These are phyloP conservation scores for Ciborinia camelliae DNA, from an alignment of 2,329 filamentous ascomycete species.

Conservation along the genomic window DNA sequence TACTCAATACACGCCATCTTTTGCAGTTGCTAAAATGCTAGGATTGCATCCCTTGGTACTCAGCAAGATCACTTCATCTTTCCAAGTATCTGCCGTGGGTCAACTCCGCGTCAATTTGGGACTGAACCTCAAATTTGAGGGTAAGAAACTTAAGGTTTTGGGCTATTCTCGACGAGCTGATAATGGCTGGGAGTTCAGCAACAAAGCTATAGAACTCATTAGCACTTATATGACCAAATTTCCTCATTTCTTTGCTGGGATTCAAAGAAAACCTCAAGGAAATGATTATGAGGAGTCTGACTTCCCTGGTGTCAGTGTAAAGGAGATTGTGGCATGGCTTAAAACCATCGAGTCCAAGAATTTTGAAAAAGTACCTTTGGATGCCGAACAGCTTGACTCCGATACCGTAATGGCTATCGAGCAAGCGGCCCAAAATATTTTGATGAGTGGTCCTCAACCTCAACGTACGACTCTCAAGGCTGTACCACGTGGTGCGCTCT, in stretches of 20 bases:
- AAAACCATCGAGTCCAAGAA: slow-evolving; percentile 88
- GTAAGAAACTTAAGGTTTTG: slow-evolving; percentile 89
- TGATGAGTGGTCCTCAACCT: slow-evolving; percentile 49
- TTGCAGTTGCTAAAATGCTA: slow-evolving; percentile 78
- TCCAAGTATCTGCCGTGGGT: slow-evolving; percentile 78
- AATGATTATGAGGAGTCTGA: slow-evolving; percentile 82
- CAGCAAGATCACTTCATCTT: slow-evolving; percentile 94
- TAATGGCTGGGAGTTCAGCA: slow-evolving; percentile 94
- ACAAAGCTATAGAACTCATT: slow-evolving; percentile 75
- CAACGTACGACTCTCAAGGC: slow-evolving; percentile 69
- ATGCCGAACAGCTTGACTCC: slow-evolving; percentile 94
- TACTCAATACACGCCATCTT: slow-evolving; percentile 81
- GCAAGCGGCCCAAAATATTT: slow-evolving; percentile 63
- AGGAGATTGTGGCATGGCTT: slow-evolving; percentile 91
- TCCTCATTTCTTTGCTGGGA: slow-evolving; percentile 89
- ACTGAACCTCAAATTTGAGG: slow-evolving; percentile 95
- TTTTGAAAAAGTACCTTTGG: slow-evolving; percentile 92
- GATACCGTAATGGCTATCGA: slow-evolving; percentile 82
- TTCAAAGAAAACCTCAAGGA: slow-evolving; percentile 79
- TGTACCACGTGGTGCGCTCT: slow-evolving; percentile 79
- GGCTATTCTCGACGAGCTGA: slow-evolving; percentile 87
- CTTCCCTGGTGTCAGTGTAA: slow-evolving; percentile 79
- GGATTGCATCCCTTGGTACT: slow-evolving; percentile 80
- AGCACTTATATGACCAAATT: slow-evolving; percentile 89
- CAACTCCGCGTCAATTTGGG: slow-evolving; percentile 79